phyloP scores from a whole-genome alignment of 345 rosid genomes.

The Eucalyptus lansdowneana region DNA sequence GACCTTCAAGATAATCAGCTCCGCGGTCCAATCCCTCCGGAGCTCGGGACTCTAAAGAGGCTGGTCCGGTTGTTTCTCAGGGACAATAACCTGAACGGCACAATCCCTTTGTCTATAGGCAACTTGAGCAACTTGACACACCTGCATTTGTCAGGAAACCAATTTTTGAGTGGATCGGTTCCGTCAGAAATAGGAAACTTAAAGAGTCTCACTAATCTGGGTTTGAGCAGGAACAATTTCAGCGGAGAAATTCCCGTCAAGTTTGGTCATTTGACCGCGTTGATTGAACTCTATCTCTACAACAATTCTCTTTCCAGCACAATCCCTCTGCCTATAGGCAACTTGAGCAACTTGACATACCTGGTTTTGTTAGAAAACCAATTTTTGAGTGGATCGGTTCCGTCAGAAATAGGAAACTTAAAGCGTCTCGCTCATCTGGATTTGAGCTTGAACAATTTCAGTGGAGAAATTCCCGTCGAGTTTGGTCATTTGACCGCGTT shows the following conservation, averaged over 20 bases:
- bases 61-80: not conserved
- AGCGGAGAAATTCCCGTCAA: not conserved
- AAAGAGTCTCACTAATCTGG: not conserved
- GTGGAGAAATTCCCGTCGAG: no score
- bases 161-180: not conserved
- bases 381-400: no score
- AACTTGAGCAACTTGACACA: not conserved
- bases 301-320: no score
- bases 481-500: no score
- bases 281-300: accelerated
- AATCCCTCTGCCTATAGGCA: no score
- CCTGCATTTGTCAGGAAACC: not conserved
- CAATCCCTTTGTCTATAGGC: not conserved
- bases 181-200: not conserved
- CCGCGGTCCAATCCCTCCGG: not conserved
- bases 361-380: accelerated
- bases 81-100: not conserved
- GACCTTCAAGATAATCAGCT: not conserved
- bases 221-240: not conserved
- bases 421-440: accelerated
- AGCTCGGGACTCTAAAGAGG: not conserved
- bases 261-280: not conserved
- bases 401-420: no score
- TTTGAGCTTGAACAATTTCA: no score
- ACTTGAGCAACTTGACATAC: no score